Evolutionary conservation across 768 basidiomycete species (phyloP).

Genomic region (Panus rudis): DNA sequence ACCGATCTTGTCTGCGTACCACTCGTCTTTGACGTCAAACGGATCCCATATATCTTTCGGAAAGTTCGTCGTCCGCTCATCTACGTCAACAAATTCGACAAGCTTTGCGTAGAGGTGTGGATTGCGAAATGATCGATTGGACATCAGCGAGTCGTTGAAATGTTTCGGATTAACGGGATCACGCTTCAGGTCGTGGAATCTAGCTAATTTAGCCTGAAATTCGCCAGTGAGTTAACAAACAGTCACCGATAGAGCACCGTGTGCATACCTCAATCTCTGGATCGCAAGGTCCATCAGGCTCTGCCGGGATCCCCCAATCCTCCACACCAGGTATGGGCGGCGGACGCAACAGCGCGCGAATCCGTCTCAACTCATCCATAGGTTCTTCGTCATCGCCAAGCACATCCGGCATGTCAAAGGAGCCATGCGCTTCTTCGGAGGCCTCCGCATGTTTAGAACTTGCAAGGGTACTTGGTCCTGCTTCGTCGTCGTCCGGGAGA

Average conservation of each 20-base stretch:
- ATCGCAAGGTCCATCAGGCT: constrained; percentile 47
- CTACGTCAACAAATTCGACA: constrained; percentile 89
- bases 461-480: constrained; percentile 8
- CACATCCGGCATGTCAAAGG: no score
- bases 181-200: constrained; percentile 70
- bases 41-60: constrained; percentile 71
- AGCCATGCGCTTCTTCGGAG: constrained; percentile 23
- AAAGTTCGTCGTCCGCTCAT: constrained; percentile 84
- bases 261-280: constrained; percentile 51
- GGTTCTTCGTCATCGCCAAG: not conserved
- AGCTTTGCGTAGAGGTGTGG: constrained; percentile 94
- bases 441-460: constrained; percentile 10
- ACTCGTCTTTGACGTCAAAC: constrained; percentile 50
- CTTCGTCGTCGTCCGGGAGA: constrained; percentile 35
- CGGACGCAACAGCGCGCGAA: constrained; percentile 54
- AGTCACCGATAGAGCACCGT: not conserved
- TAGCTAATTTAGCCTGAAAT: constrained; percentile 66
- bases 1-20: constrained; percentile 80
- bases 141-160: constrained; percentile 95
- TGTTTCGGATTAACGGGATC: constrained; percentile 63
- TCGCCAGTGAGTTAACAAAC: not conserved
- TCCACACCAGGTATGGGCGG: constrained; percentile 54
- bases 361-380: constrained; percentile 38
- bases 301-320: constrained; percentile 76
- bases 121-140: constrained; percentile 89